These are phyloP conservation scores for Globisporangium carolinianum DNA, from an alignment of 352 stramenopile species.

Conservation along the genomic window DNA sequence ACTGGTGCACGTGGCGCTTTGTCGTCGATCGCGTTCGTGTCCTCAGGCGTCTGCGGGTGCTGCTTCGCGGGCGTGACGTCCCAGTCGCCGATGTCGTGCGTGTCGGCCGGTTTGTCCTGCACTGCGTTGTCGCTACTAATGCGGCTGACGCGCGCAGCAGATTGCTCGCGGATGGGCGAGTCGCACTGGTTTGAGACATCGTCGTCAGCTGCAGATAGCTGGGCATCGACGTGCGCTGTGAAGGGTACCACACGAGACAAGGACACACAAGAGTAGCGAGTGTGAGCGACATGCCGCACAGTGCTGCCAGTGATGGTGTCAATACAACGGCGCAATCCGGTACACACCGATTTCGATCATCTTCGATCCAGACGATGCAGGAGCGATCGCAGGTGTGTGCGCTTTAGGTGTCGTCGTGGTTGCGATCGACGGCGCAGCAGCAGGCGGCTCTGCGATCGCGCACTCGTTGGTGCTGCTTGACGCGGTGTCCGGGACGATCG, in stretches of 20 bases:
- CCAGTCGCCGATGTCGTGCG: conserved; percentile 4
- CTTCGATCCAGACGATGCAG: background rate
- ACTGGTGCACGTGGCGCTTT: conserved; percentile 5
- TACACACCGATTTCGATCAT: conserved; percentile 7
- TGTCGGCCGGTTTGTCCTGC: background rate
- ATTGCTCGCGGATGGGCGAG: conserved; percentile 12
- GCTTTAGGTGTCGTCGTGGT: background rate
- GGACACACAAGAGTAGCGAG: background rate
- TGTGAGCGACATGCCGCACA: background rate
- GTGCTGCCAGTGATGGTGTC: too few species aligned
- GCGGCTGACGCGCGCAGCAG: background rate
- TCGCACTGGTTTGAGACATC: conserved; percentile 49
- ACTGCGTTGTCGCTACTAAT: too few species aligned
- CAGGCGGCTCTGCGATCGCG: background rate
- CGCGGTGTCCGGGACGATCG: conserved; percentile 2
- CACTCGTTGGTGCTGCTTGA: background rate
- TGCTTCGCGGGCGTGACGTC: conserved; percentile 10
- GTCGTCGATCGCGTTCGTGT: conserved; percentile 8
- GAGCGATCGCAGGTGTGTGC: background rate
- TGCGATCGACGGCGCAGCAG: background rate
- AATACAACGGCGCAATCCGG: too few species aligned
- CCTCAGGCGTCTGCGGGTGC: conserved; percentile 15
- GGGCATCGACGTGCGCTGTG: conserved; percentile 20
- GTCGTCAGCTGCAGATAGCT: conserved; percentile 9
- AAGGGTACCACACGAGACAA: background rate